Evolutionary conservation across 192 early-diverging fungal genomes (phyloP), one percentile per base, ranked within the genome.

Genomic region (Backusella parvicylindrica): DNA sequence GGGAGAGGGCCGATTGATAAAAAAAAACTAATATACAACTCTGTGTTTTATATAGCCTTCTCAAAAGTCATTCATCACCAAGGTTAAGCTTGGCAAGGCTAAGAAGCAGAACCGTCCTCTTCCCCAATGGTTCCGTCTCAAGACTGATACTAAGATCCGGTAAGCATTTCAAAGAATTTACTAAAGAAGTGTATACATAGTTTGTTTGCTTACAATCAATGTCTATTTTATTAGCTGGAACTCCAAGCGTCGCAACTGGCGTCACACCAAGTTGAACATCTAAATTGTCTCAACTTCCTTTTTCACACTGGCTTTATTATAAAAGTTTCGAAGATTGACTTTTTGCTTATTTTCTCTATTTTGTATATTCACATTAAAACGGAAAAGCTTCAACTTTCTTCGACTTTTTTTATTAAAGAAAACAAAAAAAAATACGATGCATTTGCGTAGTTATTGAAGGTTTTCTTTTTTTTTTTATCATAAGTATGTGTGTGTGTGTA

Each of bases 241-340:
- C 91, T 89, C 95, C 79, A 99, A 99, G 96, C 91, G 98, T 75
- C 93, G 97, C 74, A 91, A 98, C 94, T 99, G 98, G 98, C 94
- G 98, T 88, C 94, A 94, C 83, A 98, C 95, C 86, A 98, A 99
- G 94, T 89, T 97, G 80, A 92, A 93, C 87, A 82, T 97, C 79
- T 99, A 97, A 96, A 63, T 41, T 60, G 50, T 40, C 64, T n/a
- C 21, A 1, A 37, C 23, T 69, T 69, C 26, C 53, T 80, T n/a
- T n/a, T n/a, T n/a, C n/a, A n/a, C n/a, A 35, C 33, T 30, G 1
- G 13, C 23, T 64, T 31, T 64, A 23, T 28, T 64, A n/a, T n/a
- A 31, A 33, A 35, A 30, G 16, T 4, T 66, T 33, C 35, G 33
- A 35, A 32, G 13, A 33, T 32, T 33, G 32, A 35, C 15, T 16